Evolutionary conservation across 768 basidiomycete species (phyloP), one percentile per base, ranked within the genome.

Genomic region (Cytidiella melzeri): DNA sequence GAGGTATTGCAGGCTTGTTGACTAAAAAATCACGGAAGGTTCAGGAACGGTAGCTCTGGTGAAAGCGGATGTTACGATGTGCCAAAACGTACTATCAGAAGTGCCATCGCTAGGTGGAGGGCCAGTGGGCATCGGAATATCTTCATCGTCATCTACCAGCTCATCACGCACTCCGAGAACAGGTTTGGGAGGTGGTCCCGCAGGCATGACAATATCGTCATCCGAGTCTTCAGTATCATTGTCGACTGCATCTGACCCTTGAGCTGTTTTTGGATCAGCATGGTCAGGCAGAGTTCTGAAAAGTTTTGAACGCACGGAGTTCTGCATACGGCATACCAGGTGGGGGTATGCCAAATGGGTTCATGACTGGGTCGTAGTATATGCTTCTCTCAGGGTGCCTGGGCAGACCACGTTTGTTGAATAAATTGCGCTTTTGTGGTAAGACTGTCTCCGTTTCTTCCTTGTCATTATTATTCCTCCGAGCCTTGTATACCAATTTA

Each of bases 241-340:
- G 53, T 79, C 76, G 25, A 76, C 68, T 61, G 89, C 87, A 21
- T 77, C 82, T 10, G 79, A 77, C 25, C 72, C 64, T 2, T 81
- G 68, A 25, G 84, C 86, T 88, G 55, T 3, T 36, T 50, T 55
- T 24, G 27, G 24, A 50, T 20, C 18, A 53, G 20, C 7, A 23
- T 19, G 6, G 48, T 45, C 34, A 15, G 20, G 39, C n/a, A n/a
- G n/a, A n/a, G n/a, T n/a, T n/a, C n/a, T n/a, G n/a, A n/a, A 41
- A 39, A 7, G 40, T 40, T 38, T 36, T 12, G 30, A 51, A 43
- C 87, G 68, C 58, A 94, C 93, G 78, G 69, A 85, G 69, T 64
- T 97, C 91, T 50, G 79, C 70, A 66, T 96, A 97, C n/a, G 90
- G 92, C 92, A 96, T 91, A 5, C 95, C 95, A 11, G 94, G 95